phyloP scores from a whole-genome alignment of 805 yeast species.

The Wickerhamomyces bovis region DNA sequence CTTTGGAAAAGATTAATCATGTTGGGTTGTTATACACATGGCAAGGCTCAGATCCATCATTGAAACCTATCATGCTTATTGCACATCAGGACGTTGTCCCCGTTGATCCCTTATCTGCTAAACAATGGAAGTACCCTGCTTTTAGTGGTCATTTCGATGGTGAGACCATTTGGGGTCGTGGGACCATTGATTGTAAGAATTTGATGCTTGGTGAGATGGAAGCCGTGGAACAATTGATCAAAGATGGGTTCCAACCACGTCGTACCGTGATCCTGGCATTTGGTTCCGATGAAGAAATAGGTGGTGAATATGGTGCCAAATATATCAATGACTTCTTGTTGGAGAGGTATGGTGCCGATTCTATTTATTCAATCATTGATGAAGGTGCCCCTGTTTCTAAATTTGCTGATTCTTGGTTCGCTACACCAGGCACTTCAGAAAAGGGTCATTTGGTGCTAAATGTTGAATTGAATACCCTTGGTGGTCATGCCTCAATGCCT shows the following conservation, averaged over 20 bases:
- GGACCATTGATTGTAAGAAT: constrained; percentile 71
- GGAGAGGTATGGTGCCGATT: constrained; percentile 53
- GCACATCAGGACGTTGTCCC: constrained; percentile 89
- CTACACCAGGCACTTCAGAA: constrained; percentile 43
- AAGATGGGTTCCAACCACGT: constrained; percentile 44
- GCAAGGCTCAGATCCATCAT: constrained; percentile 43
- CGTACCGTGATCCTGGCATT: constrained; percentile 62
- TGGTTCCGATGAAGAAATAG: constrained; percentile 72
- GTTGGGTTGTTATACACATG: constrained; percentile 62
- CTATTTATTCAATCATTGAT: constrained; percentile 59
- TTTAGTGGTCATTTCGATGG: constrained; percentile 68
- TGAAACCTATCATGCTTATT: constrained; percentile 62
- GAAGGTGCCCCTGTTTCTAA: constrained; percentile 48
- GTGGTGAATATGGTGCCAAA: constrained; percentile 35
- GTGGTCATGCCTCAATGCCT: constrained; percentile 77
- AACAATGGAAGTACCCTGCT: constrained; percentile 64
- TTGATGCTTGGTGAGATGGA: constrained; percentile 61
- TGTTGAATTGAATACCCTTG: constrained; percentile 51
- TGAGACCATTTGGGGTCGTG: constrained; percentile 63
- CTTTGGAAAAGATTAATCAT: constrained; percentile 51
- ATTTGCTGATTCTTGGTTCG: constrained; percentile 34
- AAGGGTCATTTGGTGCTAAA: constrained; percentile 34
- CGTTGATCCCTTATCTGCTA: constrained; percentile 50
- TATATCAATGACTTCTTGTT: constrained; percentile 39
- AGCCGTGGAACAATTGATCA: constrained; percentile 49